A percentile compares a stretch with the other conserved stretches of the same genome.
These are phyloP conservation scores for Dacryopinax primogenitus DNA, from an alignment of 768 basidiomycete species.

Conservation along the genomic window DNA sequence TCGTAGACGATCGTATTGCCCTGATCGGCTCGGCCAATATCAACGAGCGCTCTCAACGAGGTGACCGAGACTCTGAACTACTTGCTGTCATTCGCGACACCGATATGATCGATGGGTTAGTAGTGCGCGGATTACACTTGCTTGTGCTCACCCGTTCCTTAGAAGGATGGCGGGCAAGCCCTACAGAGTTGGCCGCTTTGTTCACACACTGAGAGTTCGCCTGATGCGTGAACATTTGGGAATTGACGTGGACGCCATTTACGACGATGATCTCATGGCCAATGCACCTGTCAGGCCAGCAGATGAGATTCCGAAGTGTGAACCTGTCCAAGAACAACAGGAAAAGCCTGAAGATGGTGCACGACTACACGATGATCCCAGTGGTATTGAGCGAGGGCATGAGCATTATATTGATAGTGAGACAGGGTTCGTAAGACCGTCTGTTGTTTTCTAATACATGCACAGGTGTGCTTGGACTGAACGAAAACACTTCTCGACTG, in stretches of 20 bases:
- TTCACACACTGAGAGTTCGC: slow-evolving; percentile 82
- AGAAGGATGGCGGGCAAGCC: slow-evolving; percentile 90
- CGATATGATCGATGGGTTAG: slow-evolving; percentile 83
- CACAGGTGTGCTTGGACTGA: slow-evolving; percentile 33
- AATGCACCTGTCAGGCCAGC: slow-evolving; percentile 39
- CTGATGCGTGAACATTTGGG: slow-evolving; percentile 96
- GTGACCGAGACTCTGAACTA: slow-evolving; percentile 93
- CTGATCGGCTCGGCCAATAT: slow-evolving; percentile 97
- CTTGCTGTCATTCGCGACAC: slow-evolving; percentile 90
- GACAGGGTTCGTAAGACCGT: slow-evolving; percentile 37
- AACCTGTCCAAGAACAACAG: slow-evolving; percentile 56
- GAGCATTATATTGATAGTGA: slow-evolving; percentile 26
- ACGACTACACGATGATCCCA: slow-evolving; percentile 11
- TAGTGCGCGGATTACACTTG: background rate
- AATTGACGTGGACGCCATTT: slow-evolving; percentile 79
- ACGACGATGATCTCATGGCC: slow-evolving; percentile 57
- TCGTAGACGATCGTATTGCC: slow-evolving; percentile 87
- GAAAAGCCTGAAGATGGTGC: slow-evolving; percentile 23
- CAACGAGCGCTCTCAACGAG: slow-evolving; percentile 90
- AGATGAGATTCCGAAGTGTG: slow-evolving; percentile 50
- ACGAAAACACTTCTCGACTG: slow-evolving; percentile 30
- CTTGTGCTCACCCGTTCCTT: slow-evolving; percentile 7
- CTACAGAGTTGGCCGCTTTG: slow-evolving; percentile 92
- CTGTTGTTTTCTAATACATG: background rate
- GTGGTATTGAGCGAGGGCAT: slow-evolving; percentile 6